A percentile compares a stretch with the other conserved stretches of the same genome.
Conservation (phyloP, 495 filamentous ascomycete genomes). For the Aspergillus affinis region DNA sequence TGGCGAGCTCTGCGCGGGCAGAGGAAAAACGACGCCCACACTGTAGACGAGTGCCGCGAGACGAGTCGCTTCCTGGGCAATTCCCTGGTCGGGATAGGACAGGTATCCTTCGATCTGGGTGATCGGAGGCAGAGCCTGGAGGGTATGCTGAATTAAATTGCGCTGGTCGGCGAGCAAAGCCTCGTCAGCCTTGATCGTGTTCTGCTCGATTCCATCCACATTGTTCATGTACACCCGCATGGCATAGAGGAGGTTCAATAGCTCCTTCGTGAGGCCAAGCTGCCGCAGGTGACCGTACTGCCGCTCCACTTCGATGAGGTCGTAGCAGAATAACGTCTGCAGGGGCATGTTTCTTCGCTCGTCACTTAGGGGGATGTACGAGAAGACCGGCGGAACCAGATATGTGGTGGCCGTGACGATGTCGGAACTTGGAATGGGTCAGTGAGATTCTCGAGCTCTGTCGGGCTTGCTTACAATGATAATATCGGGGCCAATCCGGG, state of each 20-base stretch:
- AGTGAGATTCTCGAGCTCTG: conserved; percentile 4
- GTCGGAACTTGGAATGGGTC: conserved; percentile 31
- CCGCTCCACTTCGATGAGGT: conserved; percentile 22
- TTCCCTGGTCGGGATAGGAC: conserved; percentile 18
- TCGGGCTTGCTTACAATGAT: conserved; percentile 31
- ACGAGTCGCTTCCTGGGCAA: conserved; percentile 41
- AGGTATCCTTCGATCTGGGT: conserved; percentile 18
- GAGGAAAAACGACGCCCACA: conserved; percentile 41
- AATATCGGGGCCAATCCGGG: conserved; percentile 34
- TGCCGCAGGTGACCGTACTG: conserved; percentile 27
- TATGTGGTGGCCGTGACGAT: conserved; percentile 33
- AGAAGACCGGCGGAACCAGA: conserved; percentile 32
- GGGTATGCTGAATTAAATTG: conserved; percentile 35
- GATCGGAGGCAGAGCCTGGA: conserved; percentile 32
- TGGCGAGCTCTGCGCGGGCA: conserved; percentile 38
- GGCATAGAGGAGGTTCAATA: conserved; percentile 34
- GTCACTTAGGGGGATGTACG: conserved; percentile 33
- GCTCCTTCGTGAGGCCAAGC: conserved; percentile 33
- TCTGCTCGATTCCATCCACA: conserved; percentile 18
- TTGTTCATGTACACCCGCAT: conserved; percentile 30
- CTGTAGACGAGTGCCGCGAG: conserved; percentile 35
- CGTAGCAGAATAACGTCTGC: conserved; percentile 33
- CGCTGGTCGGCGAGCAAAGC: conserved; percentile 38
- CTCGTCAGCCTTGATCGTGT: conserved; percentile 15
- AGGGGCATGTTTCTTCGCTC: conserved; percentile 19